Base-by-base conservation (phyloP, 331 rosid genomes). In the Quercus phellos region DNA sequence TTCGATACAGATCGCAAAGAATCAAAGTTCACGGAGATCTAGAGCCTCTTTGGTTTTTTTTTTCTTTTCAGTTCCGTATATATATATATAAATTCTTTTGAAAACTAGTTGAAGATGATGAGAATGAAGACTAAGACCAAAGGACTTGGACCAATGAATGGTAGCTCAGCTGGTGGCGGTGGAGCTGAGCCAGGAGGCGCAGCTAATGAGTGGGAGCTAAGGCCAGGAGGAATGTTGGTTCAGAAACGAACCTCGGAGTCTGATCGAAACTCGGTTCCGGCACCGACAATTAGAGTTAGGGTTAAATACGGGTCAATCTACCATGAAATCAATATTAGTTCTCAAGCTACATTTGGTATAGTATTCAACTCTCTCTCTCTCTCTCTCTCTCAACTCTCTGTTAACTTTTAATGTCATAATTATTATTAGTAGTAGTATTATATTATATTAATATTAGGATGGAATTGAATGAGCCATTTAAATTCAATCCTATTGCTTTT, bases 201-300 rank as follows among this genome's bases (percentile, higher is more conserved):
- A 34, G 1, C 89, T 17, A 74, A 56, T 54, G 98, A 90, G 51
- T 94, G 99, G 98, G 99, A 94, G 90, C 80, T 91, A 74, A 76
- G 99, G 64, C 99, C 99, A 0, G 99, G 99, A 55, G 99, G 99
- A 83, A 94, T 94, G 99, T 78, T 94, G 74, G 99, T 94, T 51
- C 99, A 94, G 90, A 90, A 74, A 66, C 86, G 99, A 80, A 80
- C 67, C 32, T 55, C 82, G 22, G 90, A 78, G 66, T 82, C 96
- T 27, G 94, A 94, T 85, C 90, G 80, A 53, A 87, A 79, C 86
- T 73, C 91, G 2, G 89, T 73, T 6, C 87, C 86, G 17, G 86
- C 88, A 42, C 96, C 97, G 26, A 86, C 85, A 9, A 85, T 93
- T 79, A 77, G 94, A 75, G 94, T 93, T 32, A 81, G 89, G 80